A percentile compares a stretch with the other conserved stretches of the same genome.
phyloP scores from a whole-genome alignment of 2,329 filamentous ascomycete genomes.

The Clarireedia sp. region DNA sequence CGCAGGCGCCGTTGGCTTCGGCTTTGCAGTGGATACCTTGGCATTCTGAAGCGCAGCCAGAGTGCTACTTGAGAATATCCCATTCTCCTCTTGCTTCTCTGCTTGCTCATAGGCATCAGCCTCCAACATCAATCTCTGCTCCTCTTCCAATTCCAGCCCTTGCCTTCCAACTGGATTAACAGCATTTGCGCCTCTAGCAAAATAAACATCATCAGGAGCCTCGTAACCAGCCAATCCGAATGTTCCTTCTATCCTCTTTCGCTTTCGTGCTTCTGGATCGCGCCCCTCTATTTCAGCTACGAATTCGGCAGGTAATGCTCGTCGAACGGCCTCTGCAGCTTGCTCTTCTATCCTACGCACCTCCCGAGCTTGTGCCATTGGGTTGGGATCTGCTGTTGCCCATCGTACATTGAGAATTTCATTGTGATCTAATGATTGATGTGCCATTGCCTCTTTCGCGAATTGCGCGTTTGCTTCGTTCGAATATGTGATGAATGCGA shows the following conservation, averaged over 20 bases:
- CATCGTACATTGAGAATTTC: constrained; percentile 94
- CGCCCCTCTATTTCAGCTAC: constrained; percentile 90
- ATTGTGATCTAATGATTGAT: constrained; percentile 82
- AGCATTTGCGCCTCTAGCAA: constrained; percentile 66
- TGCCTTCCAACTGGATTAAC: constrained; percentile 51
- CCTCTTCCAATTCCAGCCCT: constrained; percentile 56
- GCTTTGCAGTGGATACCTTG: constrained; percentile 43
- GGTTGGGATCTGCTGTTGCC: constrained; percentile 95
- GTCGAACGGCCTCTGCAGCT: constrained; percentile 84
- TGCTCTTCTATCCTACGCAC: constrained; percentile 87
- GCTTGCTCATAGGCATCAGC: constrained; percentile 36
- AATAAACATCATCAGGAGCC: constrained; percentile 89
- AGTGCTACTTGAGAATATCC: constrained; percentile 74
- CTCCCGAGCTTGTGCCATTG: constrained; percentile 87
- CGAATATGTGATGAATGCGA: constrained; percentile 89
- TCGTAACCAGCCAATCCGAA: constrained; percentile 76
- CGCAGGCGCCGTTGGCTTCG: constrained; percentile 44
- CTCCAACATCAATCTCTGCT: constrained; percentile 49
- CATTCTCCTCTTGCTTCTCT: constrained; percentile 31
- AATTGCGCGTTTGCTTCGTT: constrained; percentile 89
- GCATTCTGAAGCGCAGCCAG: constrained; percentile 65
- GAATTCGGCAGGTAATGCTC: constrained; percentile 81
- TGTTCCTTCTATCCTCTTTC: constrained; percentile 79
- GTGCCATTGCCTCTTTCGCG: constrained; percentile 91
- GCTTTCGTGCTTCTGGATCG: constrained; percentile 78